phyloP scores from a whole-genome alignment of 495 filamentous ascomycete genomes.

The Trypethelium eluteriae region DNA sequence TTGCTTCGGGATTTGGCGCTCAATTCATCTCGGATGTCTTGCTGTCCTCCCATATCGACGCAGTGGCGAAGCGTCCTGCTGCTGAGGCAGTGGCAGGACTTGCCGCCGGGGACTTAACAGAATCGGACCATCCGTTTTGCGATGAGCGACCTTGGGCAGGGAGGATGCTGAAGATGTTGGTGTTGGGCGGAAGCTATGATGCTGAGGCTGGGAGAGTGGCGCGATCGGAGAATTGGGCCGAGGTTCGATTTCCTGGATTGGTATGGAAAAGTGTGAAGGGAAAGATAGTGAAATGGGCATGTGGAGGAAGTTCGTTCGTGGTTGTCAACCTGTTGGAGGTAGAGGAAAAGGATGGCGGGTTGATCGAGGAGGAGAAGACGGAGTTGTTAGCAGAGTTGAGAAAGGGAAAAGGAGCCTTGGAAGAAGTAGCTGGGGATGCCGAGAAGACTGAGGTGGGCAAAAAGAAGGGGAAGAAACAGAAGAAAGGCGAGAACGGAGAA shows the following conservation, averaged over 20 bases:
- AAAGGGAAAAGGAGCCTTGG: constrained; percentile 47
- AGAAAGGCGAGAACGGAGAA: constrained; percentile 40
- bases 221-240: constrained; percentile 67
- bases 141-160: constrained; percentile 57
- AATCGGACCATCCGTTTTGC: constrained; percentile 44
- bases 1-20: constrained; percentile 70
- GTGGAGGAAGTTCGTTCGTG: constrained; percentile 71
- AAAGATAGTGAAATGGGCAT: constrained; percentile 77
- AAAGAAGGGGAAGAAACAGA: constrained; percentile 38
- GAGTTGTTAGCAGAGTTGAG: constrained; percentile 59
- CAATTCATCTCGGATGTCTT: constrained; percentile 79
- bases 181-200: constrained; percentile 80
- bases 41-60: constrained; percentile 48
- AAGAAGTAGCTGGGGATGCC: constrained; percentile 39
- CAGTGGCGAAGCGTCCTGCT: constrained; percentile 50
- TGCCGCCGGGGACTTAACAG: constrained; percentile 54
- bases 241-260: constrained; percentile 60
- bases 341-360: constrained; percentile 72
- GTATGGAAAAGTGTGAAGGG: constrained; percentile 47
- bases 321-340: constrained; percentile 73
- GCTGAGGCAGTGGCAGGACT: constrained; percentile 63
- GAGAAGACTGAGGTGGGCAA: constrained; percentile 18
- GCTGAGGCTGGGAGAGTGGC: constrained; percentile 48
- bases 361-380: constrained; percentile 53
- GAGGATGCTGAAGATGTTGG: constrained; percentile 82